A percentile compares a stretch with the other conserved stretches of the same genome.
These are phyloP conservation scores for Dictyostelium discoideum DNA, from an alignment of 78 protist genomes.

Conservation along the genomic window DNA sequence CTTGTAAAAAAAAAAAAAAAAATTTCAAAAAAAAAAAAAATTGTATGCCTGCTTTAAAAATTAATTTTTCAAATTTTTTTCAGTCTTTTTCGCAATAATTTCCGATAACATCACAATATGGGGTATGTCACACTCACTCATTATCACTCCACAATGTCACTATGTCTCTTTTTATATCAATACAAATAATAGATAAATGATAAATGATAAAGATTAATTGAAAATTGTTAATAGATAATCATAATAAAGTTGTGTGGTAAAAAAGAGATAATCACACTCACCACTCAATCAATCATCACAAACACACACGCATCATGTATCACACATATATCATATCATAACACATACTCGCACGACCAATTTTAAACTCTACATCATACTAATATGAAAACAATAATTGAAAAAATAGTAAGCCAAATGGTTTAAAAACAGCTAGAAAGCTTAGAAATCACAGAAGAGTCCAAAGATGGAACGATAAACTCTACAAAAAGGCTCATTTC, in stretches of 20 bases:
- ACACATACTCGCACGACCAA: too few species aligned
- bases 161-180: not conserved
- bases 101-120: conserved; percentile 11
- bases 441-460: conserved; percentile 85
- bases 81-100: conserved; percentile 1
- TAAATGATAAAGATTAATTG: not conserved
- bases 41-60: not conserved
- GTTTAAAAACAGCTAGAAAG: conserved; percentile 90
- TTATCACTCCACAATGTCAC: not conserved
- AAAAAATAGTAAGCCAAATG: conserved; percentile 76
- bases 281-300: too few species aligned
- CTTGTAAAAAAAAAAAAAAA: not conserved
- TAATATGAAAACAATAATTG: not conserved
- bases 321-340: too few species aligned
- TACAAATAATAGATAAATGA: not conserved
- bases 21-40: not conserved
- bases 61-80: not conserved
- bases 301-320: too few species aligned
- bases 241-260: too few species aligned
- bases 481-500: conserved; percentile 96
- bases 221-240: too few species aligned
- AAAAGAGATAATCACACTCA: too few species aligned
- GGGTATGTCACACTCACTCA: conserved; percentile 19
- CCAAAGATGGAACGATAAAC: conserved; percentile 98
- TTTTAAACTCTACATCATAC: not conserved